Evolutionary conservation across 176 grass and related monocot species (phyloP).

Genomic region (Typha latifolia): DNA sequence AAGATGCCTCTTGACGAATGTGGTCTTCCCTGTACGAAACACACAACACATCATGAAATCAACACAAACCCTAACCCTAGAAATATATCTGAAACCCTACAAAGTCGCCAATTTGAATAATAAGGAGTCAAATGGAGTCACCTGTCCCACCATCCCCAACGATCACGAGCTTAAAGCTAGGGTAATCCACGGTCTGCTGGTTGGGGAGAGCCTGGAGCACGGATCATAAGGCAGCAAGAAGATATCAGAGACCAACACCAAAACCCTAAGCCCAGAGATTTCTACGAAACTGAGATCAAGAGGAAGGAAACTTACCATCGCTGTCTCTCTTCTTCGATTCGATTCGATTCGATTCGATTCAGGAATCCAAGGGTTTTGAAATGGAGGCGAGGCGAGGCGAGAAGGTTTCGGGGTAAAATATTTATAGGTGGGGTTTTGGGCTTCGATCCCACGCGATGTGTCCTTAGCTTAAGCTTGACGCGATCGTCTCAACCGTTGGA

Average conservation of each 20-base stretch:
- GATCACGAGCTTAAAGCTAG: conserved; percentile 35
- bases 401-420: background rate
- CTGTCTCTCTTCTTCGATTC: background rate
- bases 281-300: background rate
- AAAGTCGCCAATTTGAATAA: too few species aligned
- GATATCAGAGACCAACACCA: background rate
- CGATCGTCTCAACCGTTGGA: conserved; percentile 10
- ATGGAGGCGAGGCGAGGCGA: background rate
- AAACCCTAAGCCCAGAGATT: conserved; percentile 2
- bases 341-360: background rate
- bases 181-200: conserved; percentile 25
- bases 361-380: background rate
- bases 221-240: background rate
- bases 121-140: background rate
- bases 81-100: background rate
- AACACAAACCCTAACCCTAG: background rate
- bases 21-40: conserved; percentile 23
- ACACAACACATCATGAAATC: background rate
- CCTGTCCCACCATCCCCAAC: conserved; percentile 32
- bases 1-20: conserved; percentile 31
- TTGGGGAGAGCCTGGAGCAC: conserved; percentile 15
- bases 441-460: conserved; percentile 13
- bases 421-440: conserved; percentile 7
- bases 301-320: conserved; percentile 13
- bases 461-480: conserved; percentile 17